Evolutionary conservation across 75 land plant species (phyloP), one percentile per base, ranked within the genome.

Genomic region (Cupressus sempervirens): DNA sequence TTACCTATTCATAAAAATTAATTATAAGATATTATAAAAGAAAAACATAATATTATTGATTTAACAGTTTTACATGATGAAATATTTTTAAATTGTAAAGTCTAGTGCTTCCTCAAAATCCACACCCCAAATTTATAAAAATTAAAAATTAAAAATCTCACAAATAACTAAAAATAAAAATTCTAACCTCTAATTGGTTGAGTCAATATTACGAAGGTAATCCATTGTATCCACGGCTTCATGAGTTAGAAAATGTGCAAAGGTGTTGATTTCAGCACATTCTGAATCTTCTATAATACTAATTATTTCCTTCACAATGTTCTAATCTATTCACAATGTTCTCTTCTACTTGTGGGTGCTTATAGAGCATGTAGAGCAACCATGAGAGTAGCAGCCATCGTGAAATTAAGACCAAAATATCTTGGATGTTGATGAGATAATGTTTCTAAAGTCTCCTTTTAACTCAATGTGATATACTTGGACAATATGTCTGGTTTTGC

Each of bases 401-500:
- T 80, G 89, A 89, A 89, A 32, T 89, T 89, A 30, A 89, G 52
- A 62, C 88, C 76, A 56, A 88, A 67, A 65, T 89, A 89, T 16
- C 90, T 85, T 20, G 88, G 83, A 29, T 74, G 50, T 36, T 68
- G 84, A 70, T 89, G 79, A 5, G 88, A 75, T 43, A 79, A 26
- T 1, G 8, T 38, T 43, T n/a, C 81, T 10, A 20, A 38, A 18
- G 8, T 45, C 48, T 79, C 81, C 23, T 84, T 85, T 45, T 88
- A 87, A 79, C 90, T 88, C 26, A 90, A 82, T 29, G 86, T 34
- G 76, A 88, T 77, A 86, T 89, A 90, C 76, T 90, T 76, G 26
- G 91, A 89, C 88, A 90, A 65, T 16, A 90, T 86, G 46, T 90
- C 91, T 65, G 87, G 79, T 48, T 82, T 89, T 56, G 50, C 85